Evolutionary conservation across 305 asterid genomes (phyloP).

Genomic region (Fraxinus paxiana): DNA sequence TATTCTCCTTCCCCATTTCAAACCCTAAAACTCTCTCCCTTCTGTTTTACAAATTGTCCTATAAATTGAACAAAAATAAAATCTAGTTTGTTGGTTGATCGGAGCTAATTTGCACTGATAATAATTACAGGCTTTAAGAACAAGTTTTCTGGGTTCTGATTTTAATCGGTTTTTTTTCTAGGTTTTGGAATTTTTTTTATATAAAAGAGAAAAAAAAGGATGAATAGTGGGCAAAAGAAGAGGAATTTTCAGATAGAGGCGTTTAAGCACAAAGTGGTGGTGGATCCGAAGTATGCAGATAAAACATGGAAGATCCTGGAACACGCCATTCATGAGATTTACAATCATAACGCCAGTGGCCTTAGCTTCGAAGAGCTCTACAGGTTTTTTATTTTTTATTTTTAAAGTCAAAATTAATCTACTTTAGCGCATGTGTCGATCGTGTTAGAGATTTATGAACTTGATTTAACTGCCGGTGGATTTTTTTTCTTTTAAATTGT

Average conservation of each 20-base stretch:
- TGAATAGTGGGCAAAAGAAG: slow-evolving; percentile 70
- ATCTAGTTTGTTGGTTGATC: slow-evolving; percentile 10
- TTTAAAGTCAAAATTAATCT: not conserved
- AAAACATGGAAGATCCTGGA: slow-evolving; percentile 87
- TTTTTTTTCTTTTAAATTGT: not conserved
- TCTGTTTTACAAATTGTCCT: not conserved
- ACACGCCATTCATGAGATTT: slow-evolving; percentile 86
- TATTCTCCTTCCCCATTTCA: slow-evolving; percentile 25
- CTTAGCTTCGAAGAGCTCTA: slow-evolving; percentile 87
- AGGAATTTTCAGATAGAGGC: slow-evolving; percentile 89
- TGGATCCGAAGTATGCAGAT: slow-evolving; percentile 95
- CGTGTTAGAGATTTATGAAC: not conserved
- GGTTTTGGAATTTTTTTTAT: not conserved
- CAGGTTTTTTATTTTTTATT: slow-evolving; percentile 37
- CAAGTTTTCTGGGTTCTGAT: not conserved
- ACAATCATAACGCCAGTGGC: slow-evolving; percentile 86
- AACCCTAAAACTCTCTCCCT: slow-evolving; percentile 10
- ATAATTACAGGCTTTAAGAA: not conserved
- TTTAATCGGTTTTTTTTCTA: not conserved
- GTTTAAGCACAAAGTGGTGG: slow-evolving; percentile 78
- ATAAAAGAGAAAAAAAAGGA: slow-evolving; percentile 15
- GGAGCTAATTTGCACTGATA: not conserved
- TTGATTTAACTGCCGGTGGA: slow-evolving; percentile 13
- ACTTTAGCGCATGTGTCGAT: slow-evolving; percentile 1
- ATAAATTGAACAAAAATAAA: not conserved